Conservation (phyloP, 2,329 filamentous ascomycete species). For the Dactylellina sp. region DNA sequence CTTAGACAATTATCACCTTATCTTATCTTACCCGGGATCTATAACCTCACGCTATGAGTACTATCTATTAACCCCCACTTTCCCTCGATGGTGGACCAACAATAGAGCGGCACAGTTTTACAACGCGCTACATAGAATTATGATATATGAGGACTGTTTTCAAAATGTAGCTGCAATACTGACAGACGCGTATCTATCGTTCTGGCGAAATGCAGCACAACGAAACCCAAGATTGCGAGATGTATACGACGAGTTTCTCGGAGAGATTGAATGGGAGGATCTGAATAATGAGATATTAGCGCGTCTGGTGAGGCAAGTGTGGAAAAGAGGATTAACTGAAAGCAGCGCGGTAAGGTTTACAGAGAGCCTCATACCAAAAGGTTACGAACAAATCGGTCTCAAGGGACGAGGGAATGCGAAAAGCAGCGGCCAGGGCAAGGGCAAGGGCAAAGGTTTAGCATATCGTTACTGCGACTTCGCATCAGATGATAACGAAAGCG, state of each 20-base stretch:
- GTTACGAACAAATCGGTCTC: constrained; percentile 7
- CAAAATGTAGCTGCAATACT: constrained; percentile 8
- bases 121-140: constrained; percentile 16
- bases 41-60: constrained; percentile 37
- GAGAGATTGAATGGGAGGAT: not conserved
- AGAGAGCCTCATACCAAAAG: not conserved
- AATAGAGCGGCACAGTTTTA: constrained; percentile 13
- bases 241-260: not conserved
- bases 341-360: not conserved
- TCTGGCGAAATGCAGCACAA: constrained; percentile 8
- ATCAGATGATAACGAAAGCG: not conserved
- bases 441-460: not conserved
- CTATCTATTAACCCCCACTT: constrained; percentile 5
- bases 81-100: constrained; percentile 17
- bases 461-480: not conserved
- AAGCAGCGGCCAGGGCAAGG: constrained; percentile 2
- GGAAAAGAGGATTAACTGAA: not conserved
- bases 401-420: not conserved
- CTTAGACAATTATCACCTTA: constrained; percentile 37
- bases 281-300: constrained; percentile 16
- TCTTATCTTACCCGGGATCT: constrained; percentile 21
- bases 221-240: constrained; percentile 10
- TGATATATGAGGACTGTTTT: constrained; percentile 38
- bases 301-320: constrained; percentile 19
- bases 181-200: constrained; percentile 10